Conservation (phyloP, 2,329 filamentous ascomycete species). For the Ophiostoma ulmi region DNA sequence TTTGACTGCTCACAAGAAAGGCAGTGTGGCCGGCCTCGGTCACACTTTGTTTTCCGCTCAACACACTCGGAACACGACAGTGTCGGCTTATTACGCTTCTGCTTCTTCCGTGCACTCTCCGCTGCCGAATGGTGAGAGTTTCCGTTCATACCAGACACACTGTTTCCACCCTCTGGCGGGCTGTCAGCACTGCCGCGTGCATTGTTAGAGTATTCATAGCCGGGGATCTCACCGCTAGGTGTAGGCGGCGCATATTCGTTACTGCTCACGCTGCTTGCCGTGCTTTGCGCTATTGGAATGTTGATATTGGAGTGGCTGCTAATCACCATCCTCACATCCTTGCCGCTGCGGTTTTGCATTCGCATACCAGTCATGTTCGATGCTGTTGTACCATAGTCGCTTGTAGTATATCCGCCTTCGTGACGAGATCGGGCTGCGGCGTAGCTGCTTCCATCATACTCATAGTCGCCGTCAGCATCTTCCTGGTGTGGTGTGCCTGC, state of each 20-base stretch:
- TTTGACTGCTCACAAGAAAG: conserved; percentile 52
- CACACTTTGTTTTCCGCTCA: conserved; percentile 80
- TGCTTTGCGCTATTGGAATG: conserved; percentile 21
- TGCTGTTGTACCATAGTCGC: conserved; percentile 21
- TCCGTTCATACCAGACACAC: neutral
- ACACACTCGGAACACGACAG: conserved; percentile 75
- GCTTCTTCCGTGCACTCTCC: conserved; percentile 53
- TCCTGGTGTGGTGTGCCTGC: conserved; percentile 18
- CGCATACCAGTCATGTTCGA: neutral
- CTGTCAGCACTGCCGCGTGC: conserved; percentile 16
- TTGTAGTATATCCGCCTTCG: conserved; percentile 19
- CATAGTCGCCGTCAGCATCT: conserved; percentile 25
- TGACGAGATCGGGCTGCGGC: conserved; percentile 16
- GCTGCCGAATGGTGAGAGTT: neutral
- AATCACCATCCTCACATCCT: conserved; percentile 25
- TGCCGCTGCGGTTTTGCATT: conserved; percentile 19
- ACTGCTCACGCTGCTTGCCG: conserved; percentile 24
- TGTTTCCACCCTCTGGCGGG: neutral
- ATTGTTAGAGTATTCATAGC: conserved; percentile 15
- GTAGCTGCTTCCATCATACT: conserved; percentile 23
- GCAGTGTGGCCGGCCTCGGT: conserved; percentile 65
- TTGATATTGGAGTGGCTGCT: conserved; percentile 23
- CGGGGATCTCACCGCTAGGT: conserved; percentile 17
- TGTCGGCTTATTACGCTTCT: conserved; percentile 80
- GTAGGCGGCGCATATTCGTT: conserved; percentile 25